These are phyloP conservation scores for Podaxis sp. DNA, from an alignment of 768 basidiomycete genomes.

Conservation along the genomic window DNA sequence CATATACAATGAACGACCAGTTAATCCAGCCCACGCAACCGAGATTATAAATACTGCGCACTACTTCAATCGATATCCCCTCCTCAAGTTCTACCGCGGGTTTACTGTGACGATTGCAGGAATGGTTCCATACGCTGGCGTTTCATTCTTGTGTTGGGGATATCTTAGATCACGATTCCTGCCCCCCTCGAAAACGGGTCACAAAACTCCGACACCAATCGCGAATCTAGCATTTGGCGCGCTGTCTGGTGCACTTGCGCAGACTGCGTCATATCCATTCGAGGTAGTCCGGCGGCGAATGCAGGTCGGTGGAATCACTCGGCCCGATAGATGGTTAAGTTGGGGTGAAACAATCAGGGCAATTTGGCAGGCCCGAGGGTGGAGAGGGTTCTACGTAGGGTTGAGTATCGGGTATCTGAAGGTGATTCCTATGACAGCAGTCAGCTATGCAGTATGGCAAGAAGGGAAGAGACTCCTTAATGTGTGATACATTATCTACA, in stretches of 20 bases:
- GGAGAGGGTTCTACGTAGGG: conserved; percentile 89
- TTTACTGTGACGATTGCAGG: conserved; percentile 89
- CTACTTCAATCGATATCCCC: conserved; percentile 58
- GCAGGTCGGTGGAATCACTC: conserved; percentile 89
- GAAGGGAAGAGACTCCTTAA: conserved; percentile 55
- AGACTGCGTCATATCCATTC: conserved; percentile 92
- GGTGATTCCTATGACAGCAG: conserved; percentile 93
- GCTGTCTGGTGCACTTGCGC: conserved; percentile 76
- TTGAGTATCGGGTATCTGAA: conserved; percentile 90
- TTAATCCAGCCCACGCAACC: conserved; percentile 17
- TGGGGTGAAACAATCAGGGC: conserved; percentile 73
- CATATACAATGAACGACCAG: conserved; percentile 67
- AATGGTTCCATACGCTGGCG: conserved; percentile 94
- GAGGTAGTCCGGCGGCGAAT: conserved; percentile 89
- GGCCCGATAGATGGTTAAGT: conserved; percentile 70
- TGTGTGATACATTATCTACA: conserved; percentile 24
- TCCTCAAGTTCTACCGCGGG: conserved; percentile 95
- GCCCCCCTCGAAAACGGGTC: conserved; percentile 34
- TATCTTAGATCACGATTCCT: conserved; percentile 60
- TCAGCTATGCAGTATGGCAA: conserved; percentile 92
- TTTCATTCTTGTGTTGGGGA: conserved; percentile 92
- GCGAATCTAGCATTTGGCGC: conserved; percentile 84
- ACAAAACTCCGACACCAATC: conserved; percentile 35
- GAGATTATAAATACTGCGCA: conserved; percentile 18
- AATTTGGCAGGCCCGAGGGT: conserved; percentile 68